Base-by-base conservation (phyloP, 352 stramenopile species). In the Pythium monospermum region DNA sequence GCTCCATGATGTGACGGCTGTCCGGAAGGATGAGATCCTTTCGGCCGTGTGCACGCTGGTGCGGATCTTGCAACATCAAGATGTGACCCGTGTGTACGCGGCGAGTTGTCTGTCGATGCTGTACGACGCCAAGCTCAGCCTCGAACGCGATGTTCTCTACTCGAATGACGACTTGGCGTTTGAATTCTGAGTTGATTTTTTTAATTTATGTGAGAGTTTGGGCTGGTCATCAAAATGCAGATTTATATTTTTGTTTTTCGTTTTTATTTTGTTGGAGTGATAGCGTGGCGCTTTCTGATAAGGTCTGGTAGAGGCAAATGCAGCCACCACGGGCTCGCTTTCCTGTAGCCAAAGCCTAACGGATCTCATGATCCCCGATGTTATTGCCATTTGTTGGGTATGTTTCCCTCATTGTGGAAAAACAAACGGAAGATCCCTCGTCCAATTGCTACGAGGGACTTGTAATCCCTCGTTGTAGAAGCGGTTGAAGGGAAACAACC, bases 61-160 rank as follows among this genome's bases (percentile, higher is more conserved):
- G 38, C 81, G 82, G 16, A 86, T 94, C 51, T 59, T 92, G 40
- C 79, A 88, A 53, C 57, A 58, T 30, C 45, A 85, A 8, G 79
- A 86, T 42, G 64, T 54, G 33, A 63, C 85, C n/a, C 85, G 78
- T 26, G 42, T 71, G 25, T 83, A 86, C 55, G 68, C 73, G 39
- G 76, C 61, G 28, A 82, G 57, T 47, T 91, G 83, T 46, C 52
- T 83, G 38, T 86, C 80, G 49, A 77, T 92, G 49, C 56, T 94
- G 47, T 89, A 87, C 58, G 81, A 91, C 61, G 76, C 79, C 43
- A 94, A 94, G 61, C 70, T 94, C 39, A 71, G 76, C 27, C 69
- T 94, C 15, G 83, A 92, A 61, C 68, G 76, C 21, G 81, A 92
- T 61, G 74, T 91, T 55, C 58, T 88, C 49, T 84, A 91, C 53